A percentile compares a stretch with the other conserved stretches of the same genome.
These are phyloP conservation scores for Leptographium radiaticola DNA, from an alignment of 2,329 filamentous ascomycete genomes.

Conservation along the genomic window DNA sequence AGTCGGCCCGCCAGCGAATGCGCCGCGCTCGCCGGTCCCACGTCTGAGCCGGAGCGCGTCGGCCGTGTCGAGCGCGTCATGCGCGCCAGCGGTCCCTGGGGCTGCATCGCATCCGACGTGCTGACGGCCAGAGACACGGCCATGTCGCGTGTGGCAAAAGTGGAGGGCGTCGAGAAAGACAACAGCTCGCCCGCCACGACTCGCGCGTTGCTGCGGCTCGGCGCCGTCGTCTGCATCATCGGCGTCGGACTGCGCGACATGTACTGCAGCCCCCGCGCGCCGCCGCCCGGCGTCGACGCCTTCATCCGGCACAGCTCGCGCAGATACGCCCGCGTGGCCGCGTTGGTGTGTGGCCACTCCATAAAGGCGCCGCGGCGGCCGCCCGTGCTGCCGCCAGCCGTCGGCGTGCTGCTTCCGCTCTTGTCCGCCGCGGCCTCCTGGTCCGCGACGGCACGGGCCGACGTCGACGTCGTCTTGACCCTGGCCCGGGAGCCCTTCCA, in stretches of 20 bases:
- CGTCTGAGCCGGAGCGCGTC: background rate
- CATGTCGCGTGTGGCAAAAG: slow-evolving; percentile 50
- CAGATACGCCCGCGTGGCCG: slow-evolving; percentile 48
- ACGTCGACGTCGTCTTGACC: slow-evolving; percentile 8
- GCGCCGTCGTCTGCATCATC: slow-evolving; percentile 28
- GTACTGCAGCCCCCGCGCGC: slow-evolving; percentile 29
- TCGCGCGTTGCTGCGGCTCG: background rate
- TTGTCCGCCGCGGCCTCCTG: slow-evolving; percentile 15
- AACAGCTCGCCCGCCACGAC: slow-evolving; percentile 12
- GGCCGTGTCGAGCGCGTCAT: slow-evolving; percentile 28
- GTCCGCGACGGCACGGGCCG: background rate
- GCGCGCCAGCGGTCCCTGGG: slow-evolving; percentile 45
- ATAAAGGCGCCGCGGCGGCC: slow-evolving; percentile 29
- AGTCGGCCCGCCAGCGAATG: slow-evolving; percentile 3
- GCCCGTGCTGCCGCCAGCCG: slow-evolving; percentile 20
- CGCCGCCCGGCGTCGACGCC: slow-evolving; percentile 27
- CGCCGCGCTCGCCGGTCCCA: background rate
- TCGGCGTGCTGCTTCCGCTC: slow-evolving; percentile 44
- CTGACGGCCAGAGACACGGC: slow-evolving; percentile 48
- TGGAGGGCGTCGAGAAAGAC: slow-evolving; percentile 25
- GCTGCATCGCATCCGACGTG: slow-evolving; percentile 53
- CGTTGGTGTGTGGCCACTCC: slow-evolving; percentile 51
- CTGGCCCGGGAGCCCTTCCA: slow-evolving; percentile 48
- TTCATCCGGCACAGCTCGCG: slow-evolving; percentile 49
- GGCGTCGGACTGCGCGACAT: slow-evolving; percentile 42